Base-by-base conservation (phyloP, 345 rosid species). In the Boechera divaricarpa region DNA sequence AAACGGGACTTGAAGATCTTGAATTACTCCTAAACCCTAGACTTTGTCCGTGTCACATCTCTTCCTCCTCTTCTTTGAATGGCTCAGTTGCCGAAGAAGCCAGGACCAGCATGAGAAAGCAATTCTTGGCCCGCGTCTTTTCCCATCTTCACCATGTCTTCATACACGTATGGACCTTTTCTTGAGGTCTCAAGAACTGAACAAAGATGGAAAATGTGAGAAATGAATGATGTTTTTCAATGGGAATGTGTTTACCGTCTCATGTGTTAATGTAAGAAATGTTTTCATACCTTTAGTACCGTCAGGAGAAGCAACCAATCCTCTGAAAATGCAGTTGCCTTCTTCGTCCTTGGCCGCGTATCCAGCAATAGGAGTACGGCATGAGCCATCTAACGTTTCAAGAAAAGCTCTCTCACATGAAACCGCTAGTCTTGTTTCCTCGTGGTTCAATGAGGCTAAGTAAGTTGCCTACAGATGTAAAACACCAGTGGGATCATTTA, bases 301-400 rank as follows among this genome's bases (percentile, higher is more conserved):
- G 56, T 95, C 94, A 4, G 99, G 97, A 21, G 98, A 92, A 53
- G 99, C 99, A 48, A 95, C 94, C 81, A 95, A 80, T 36, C 99
- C 98, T 85, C 82, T 87, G 78, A 95, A 92, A 64, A 87, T 26
- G 80, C 99, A 95, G 70, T 88, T 85, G 65, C 96, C 96, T 35
- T 91, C 85, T 77, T 83, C 82, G 24, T 86, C 98, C 81, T 76
- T 87, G 32, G 81, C 80, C 12, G 99, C 99, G 55, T 92, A 91
- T 67, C 97, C 99, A 13, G 99, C 99, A 64, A 95, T 92, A 53
- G 99, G 99, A 65, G 99, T 95, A 58, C 97, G 97, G 68, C 99
- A 95, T 51, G 99, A 95, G 24, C 99, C 99, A 76, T 95, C 97
- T 64, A 95, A 82, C 39, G 90, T 85, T 78, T 81, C 83, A 29